Base-by-base conservation (phyloP, 495 filamentous ascomycete species). In the Daldinia caldariorum region DNA sequence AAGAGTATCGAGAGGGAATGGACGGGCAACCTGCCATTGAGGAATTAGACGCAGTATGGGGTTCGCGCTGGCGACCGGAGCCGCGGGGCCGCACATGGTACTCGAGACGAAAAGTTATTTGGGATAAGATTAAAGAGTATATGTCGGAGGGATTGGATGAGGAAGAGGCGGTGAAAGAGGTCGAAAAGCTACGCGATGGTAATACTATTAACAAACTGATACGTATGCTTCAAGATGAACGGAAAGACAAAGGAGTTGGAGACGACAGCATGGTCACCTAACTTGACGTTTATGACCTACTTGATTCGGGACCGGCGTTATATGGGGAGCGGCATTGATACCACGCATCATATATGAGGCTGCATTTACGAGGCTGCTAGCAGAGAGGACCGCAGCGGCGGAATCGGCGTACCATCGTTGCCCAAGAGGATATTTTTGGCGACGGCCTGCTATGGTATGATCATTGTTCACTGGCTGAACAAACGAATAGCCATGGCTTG, bases 1-100 rank as follows among this genome's bases (percentile, higher is more conserved):
- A 58, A 43, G 76, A 78, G 49, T 78, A 78, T 18, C 76, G 76
- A 10, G 72, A 78, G 45, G 76, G 76, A 7, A 70, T 72, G 66
- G 74, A 75, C 47, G 76, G 74, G 4, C 76, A 78, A 47, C 74
- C 72, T 56, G 74, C 76, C 5, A 75, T 78, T 35, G 76, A 78
- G 63, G 69, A 71, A 13, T 22, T 78, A 12, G 76, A 78, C 20
- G 72, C 74, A 29, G 65, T 65, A n/a, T 78, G 72, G 72, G 74
- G 74, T 10, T 75, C 76, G 47, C 70, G 74, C 32, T 78, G 76
- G 76, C 74, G 76, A 22, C 74, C 74, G 14, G 76, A 78, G 53
- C 74, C 76, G 12, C 74, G 74, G 9, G 74, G 76, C 50, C 74
- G 76, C 50, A 78, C 76, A 20, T 78, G 76, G 76, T 78, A 78